Conservation (phyloP, 169 alveolate species). For the Theileria equi region DNA sequence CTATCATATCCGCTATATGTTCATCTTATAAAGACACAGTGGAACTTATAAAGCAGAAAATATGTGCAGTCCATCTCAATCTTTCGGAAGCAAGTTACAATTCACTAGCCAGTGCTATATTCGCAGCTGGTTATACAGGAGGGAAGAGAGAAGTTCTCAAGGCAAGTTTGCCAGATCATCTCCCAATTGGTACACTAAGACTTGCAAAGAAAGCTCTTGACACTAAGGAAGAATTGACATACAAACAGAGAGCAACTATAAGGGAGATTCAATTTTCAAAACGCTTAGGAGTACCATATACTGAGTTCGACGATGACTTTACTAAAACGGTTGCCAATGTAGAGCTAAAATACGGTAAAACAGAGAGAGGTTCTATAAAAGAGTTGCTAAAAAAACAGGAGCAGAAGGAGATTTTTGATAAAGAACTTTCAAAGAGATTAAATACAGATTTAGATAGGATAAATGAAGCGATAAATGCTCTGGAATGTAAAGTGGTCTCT, state of each 20-base stretch:
- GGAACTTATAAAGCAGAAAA: constrained; percentile 3
- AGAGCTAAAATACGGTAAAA: background rate
- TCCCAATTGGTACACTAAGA: constrained; percentile 43
- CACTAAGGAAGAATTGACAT: background rate
- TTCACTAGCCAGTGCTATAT: constrained; percentile 8
- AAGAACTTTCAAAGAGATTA: background rate
- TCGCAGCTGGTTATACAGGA: background rate
- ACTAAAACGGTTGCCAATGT: background rate
- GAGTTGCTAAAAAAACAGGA: constrained; percentile 1
- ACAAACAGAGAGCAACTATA: background rate
- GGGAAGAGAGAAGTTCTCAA: constrained; percentile 24
- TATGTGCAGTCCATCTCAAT: constrained; percentile 25
- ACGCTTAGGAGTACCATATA: background rate
- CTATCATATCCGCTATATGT: background rate
- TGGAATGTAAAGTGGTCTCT: constrained; percentile 1
- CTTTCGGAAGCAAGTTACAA: background rate
- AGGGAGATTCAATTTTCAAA: background rate
- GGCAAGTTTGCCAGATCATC: constrained; percentile 38
- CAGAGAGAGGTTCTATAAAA: background rate
- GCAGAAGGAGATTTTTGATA: background rate
- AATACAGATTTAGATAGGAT: background rate
- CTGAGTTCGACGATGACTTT: background rate
- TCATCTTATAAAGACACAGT: background rate
- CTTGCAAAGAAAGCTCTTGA: constrained; percentile 32
- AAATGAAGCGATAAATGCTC: constrained; percentile 8